Evolutionary conservation across 2,329 filamentous ascomycete genomes (phyloP).

Genomic region (Metarhizium sp.): DNA sequence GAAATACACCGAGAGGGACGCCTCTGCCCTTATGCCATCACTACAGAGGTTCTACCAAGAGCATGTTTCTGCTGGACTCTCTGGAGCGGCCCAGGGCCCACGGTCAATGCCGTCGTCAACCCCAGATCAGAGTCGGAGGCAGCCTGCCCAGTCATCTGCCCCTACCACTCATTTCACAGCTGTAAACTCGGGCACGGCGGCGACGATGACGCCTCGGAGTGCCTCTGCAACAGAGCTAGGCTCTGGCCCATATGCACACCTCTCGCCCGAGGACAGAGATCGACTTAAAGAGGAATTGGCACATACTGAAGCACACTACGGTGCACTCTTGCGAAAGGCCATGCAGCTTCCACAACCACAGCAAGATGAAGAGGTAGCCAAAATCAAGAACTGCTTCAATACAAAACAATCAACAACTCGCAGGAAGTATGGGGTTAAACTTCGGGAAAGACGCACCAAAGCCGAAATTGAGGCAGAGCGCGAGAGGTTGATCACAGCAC

Average conservation of each 20-base stretch:
- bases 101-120: neutral
- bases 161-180: neutral
- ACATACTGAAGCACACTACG: slow-evolving; percentile 25
- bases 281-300: slow-evolving; percentile 20
- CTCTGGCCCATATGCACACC: slow-evolving; percentile 34
- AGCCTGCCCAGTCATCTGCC: neutral
- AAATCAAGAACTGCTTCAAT: slow-evolving; percentile 41
- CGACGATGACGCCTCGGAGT: neutral
- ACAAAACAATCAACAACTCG: slow-evolving; percentile 48
- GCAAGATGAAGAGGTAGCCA: slow-evolving; percentile 25
- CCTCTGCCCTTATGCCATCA: neutral
- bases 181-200: neutral
- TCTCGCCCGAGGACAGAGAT: slow-evolving; percentile 20
- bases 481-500: slow-evolving; percentile 20
- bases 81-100: neutral
- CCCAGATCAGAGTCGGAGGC: neutral
- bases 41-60: slow-evolving; percentile 3
- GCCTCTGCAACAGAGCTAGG: neutral
- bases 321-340: slow-evolving; percentile 32
- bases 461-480: slow-evolving; percentile 37
- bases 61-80: neutral
- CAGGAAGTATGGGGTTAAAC: slow-evolving; percentile 47
- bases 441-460: slow-evolving; percentile 38
- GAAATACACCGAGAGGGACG: slow-evolving; percentile 17
- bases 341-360: slow-evolving; percentile 25